Evolutionary conservation across 352 stramenopile species (phyloP).

Genomic region (Thraustochytrium sp.): DNA sequence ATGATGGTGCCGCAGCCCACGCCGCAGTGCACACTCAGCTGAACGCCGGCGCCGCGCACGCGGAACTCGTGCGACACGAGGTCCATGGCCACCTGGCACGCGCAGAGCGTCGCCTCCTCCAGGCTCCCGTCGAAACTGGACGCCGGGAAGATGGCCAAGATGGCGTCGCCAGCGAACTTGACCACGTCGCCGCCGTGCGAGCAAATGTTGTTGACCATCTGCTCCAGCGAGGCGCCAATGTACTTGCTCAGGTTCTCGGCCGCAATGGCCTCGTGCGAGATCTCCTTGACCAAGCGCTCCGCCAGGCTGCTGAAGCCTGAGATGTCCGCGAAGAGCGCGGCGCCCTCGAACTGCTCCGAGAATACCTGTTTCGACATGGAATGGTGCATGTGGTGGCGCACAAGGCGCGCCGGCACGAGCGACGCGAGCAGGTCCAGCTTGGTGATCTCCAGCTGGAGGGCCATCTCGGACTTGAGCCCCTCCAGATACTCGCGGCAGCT

Average conservation of each 20-base stretch:
- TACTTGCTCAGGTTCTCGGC: conserved; percentile 37
- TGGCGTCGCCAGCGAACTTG: conserved; percentile 87
- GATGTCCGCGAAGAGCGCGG: conserved; percentile 43
- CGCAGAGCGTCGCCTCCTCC: conserved; percentile 20
- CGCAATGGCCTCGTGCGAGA: conserved; percentile 16
- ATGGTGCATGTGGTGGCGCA: conserved; percentile 26
- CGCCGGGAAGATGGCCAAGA: conserved; percentile 78
- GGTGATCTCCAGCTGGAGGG: conserved; percentile 30
- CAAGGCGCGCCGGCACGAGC: background rate
- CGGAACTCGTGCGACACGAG: conserved; percentile 9
- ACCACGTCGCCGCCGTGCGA: conserved; percentile 54
- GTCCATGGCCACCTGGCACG: background rate
- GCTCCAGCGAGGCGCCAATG: conserved; percentile 27
- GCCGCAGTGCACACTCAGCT: conserved; percentile 34
- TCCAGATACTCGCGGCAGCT: conserved; percentile 22
- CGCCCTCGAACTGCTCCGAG: conserved; percentile 28
- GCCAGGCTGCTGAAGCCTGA: conserved; percentile 19
- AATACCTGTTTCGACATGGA: conserved; percentile 18
- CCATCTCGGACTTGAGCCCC: background rate
- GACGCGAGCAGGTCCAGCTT: conserved; percentile 21
- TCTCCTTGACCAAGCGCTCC: conserved; percentile 39
- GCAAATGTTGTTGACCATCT: conserved; percentile 9
- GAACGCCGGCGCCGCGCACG: background rate
- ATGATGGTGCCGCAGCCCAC: conserved; percentile 36
- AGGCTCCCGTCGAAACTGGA: conserved; percentile 2